Base-by-base conservation (phyloP, 345 rosid species). In the Pelargonium nanum region DNA sequence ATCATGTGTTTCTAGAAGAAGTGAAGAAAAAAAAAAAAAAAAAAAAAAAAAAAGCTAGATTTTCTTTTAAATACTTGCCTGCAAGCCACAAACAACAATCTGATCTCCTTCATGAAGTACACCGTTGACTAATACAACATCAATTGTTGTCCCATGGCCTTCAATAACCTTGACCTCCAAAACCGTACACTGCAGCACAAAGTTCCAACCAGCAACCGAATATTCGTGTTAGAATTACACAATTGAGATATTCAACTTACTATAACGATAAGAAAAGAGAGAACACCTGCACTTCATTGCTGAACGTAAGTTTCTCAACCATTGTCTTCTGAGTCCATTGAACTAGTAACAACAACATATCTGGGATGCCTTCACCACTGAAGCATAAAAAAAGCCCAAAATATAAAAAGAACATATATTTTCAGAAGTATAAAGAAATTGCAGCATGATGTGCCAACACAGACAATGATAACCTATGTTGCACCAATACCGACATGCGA, bases 331-430 rank as follows among this genome's bases (percentile, higher is more conserved):
- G 96, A 67, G 91, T 75, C 97, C 95, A 92, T 19, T 87, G 90
- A 68, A 92, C 87, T 65, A 92, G 80, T 62, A 82, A 73, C 69
- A 92, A 75, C 71, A 92, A 75, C 59, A 89, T 61, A 81, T 92
- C 97, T 2, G 96, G 99, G 66, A 92, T 77, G 24, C 99, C 97
- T 70, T 92, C 97, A 44, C 98, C 98, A 72, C 98, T 89, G 73
- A 20, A 65, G 78, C 62, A 68, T 65, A 5, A 51, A 64, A 58
- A 50, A 73, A 69, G 62, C 7, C 44, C 53, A 70, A 55, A 55
- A 71, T 4, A 26, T 74, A 20, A 10, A 55, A 52, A 6, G 13
- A 21, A n/a, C 45, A 34, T 34, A 34, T 34, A 15, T 9, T 34
- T 34, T 34, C 12, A 9, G 45, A 9, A 34, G 12, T 34, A 34